Evolutionary conservation across 2,329 filamentous ascomycete species (phyloP).

Genomic region (Sphaerostilbella broomeana): DNA sequence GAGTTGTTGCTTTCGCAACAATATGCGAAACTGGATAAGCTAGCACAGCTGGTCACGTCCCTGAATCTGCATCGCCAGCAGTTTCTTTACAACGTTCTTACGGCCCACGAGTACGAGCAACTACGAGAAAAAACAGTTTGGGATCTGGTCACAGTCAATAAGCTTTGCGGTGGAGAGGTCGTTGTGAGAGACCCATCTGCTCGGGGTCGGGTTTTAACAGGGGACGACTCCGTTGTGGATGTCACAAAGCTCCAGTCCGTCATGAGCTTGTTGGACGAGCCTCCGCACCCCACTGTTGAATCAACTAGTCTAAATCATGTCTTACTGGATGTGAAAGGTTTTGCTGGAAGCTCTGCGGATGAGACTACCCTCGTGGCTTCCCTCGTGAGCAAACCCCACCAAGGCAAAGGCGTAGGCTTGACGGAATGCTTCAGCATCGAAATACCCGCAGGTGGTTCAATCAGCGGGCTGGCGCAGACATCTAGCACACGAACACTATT

Average conservation of each 20-base stretch:
- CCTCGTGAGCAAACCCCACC: slow-evolving; percentile 64
- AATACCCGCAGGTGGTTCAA: slow-evolving; percentile 65
- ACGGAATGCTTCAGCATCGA: slow-evolving; percentile 81
- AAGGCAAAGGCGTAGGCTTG: slow-evolving; percentile 57
- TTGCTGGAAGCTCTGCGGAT: slow-evolving; percentile 70
- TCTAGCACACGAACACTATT: slow-evolving; percentile 78
- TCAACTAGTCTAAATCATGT: slow-evolving; percentile 71
- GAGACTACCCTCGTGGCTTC: slow-evolving; percentile 71
- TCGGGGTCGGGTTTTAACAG: slow-evolving; percentile 78
- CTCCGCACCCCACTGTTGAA: slow-evolving; percentile 62
- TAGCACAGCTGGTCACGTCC: slow-evolving; percentile 73
- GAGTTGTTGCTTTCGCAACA: slow-evolving; percentile 77
- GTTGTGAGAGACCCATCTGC: slow-evolving; percentile 86
- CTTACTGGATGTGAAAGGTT: slow-evolving; percentile 75
- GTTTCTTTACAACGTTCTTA: slow-evolving; percentile 89
- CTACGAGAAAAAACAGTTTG: slow-evolving; percentile 88
- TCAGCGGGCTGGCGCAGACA: slow-evolving; percentile 57
- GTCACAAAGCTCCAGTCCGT: slow-evolving; percentile 86
- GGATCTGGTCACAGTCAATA: slow-evolving; percentile 91
- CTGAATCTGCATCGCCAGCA: slow-evolving; percentile 82
- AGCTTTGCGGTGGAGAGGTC: slow-evolving; percentile 85
- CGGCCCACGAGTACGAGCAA: slow-evolving; percentile 70
- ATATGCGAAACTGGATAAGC: slow-evolving; percentile 73
- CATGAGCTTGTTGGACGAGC: slow-evolving; percentile 87
- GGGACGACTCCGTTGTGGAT: slow-evolving; percentile 87